Base-by-base conservation (phyloP, 208 protist species). In the Leptomonas seymouri region DNA sequence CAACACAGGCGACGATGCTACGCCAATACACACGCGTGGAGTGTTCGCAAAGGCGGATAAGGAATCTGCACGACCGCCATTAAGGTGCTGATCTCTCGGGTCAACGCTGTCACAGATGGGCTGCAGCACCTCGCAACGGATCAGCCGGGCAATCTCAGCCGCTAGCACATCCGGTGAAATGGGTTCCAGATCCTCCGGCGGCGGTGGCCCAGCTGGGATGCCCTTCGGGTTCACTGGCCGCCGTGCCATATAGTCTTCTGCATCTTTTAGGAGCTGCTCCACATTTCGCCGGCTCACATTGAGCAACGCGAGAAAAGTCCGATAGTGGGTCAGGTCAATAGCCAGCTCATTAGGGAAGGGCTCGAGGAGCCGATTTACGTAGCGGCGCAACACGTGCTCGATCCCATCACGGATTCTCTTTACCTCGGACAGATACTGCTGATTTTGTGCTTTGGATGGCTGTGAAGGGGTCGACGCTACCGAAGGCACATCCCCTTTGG, bases 241-340 rank as follows among this genome's bases (percentile, higher is more conserved):
- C 54, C 57, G 25, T 23, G 28, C 45, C 2, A 81, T 39, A 15
- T 65, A 54, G 6, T 71, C 44, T 14, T 67, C 15, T 0, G 57
- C 67, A 57, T 89, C 84, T 25, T 70, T 67, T 14, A 64, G 1
- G 27, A 71, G 59, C 65, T 86, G 84, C 15, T 23, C 55, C 15
- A 89, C 76, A 58, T 89, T 81, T 1, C 34, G 60, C 1, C 67
- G 44, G 3, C 66, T 64, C 9, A 65, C 70, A 12, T 49, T 56
- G 3, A 86, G 55, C 15, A 87, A 36, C n/a, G 80, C 73, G 27
- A 77, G 71, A n/a, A 65, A 71, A 1, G 45, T 48, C 7, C 69
- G 60, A 68, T 89, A 92, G 67, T 81, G 78, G 20, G 81, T 80
- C 16, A 92, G 73, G 60, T 92, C 86, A 27, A 78, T 81, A 34